A percentile compares a stretch with the other conserved stretches of the same genome.
These are phyloP conservation scores for Magnusiomyces ingens DNA, from an alignment of 1,139 yeast genomes.

Conservation along the genomic window DNA sequence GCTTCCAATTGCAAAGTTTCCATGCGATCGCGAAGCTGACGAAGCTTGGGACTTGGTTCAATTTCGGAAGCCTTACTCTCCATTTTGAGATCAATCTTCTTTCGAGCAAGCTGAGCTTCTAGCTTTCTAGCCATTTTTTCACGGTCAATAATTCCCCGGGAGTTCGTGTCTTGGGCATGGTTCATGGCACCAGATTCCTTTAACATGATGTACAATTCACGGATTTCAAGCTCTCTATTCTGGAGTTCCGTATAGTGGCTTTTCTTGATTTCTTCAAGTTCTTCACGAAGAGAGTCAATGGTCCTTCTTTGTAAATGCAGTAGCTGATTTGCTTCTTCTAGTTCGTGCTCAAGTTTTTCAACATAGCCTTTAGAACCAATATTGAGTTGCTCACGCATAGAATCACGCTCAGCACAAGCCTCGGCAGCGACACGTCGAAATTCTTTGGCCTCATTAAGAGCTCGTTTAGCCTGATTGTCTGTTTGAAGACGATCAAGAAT, in stretches of 20 bases:
- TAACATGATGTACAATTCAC: conserved; percentile 72
- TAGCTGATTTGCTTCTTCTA: conserved; percentile 67
- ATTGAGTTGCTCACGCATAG: conserved; percentile 62
- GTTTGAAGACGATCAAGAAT: conserved; percentile 74
- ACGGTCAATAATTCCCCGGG: conserved; percentile 31
- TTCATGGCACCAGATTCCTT: conserved; percentile 26
- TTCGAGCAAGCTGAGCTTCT: conserved; percentile 54
- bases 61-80: conserved; percentile 48
- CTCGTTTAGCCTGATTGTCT: conserved; percentile 82
- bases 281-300: conserved; percentile 56
- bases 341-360: conserved; percentile 59
- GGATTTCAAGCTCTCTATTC: conserved; percentile 78
- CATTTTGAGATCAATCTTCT: conserved; percentile 53
- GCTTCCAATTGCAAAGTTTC: conserved; percentile 81
- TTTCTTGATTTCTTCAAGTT: conserved; percentile 61
- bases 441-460: conserved; percentile 64
- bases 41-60: conserved; percentile 72
- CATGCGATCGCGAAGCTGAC: conserved; percentile 77
- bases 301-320: conserved; percentile 60
- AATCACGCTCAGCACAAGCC: conserved; percentile 80
- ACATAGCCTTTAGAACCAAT: conserved; percentile 83
- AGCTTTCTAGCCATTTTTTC: conserved; percentile 39
- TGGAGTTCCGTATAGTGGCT: conserved; percentile 72
- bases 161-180: conserved; percentile 12
- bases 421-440: conserved; percentile 66